Base-by-base conservation (phyloP, 202 grass and related monocot genomes). In the Schoenoplectus tabernaemontani region DNA sequence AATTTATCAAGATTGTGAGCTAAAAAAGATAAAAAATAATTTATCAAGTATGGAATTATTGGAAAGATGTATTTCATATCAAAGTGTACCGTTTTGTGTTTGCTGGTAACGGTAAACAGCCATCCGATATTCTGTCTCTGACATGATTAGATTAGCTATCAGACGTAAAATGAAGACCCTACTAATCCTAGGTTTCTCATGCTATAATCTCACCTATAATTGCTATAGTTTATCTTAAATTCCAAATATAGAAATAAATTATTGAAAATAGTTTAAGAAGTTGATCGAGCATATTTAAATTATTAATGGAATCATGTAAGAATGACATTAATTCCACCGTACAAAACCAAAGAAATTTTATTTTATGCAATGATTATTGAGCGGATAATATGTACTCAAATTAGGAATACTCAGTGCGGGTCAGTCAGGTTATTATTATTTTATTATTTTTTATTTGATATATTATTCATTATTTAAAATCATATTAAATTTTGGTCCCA, bases 241-340 rank as follows among this genome's bases (percentile, higher is more conserved):
- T 75, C 47, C 70, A 32, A 75, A 75, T 51, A 73, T 51, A 24
- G 39, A 54, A 54, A 20, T 2, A 54, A 75, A 9, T 28, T 20
- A 34, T 53, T 33, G 28, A 19, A 54, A 75, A 75, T 51, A 75
- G 34, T 54, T 19, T 75, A 34, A 53, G 16, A 24, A 34, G 47
- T 75, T 75, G 70, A 75, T 75, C 16, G 13, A 56, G 44, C 47
- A 75, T 34, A 36, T 56, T 54, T 75, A 20, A 56, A 54, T 75
- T 56, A 20, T 75, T 75, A 36, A 16, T 54, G 70, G 46, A 75
- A 54, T 75, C 28, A 75, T 53, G 1, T 75, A 28, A 56, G 47
- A 75, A 75, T 54, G 70, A 75, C 70, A n/a, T n/a, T n/a, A n/a
- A 75, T 75, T 36, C 47, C 70, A 75, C 70, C 70, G 47, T 74